These are phyloP conservation scores for Aschersonia sp. DNA, from an alignment of 2,329 filamentous ascomycete species.

Conservation along the genomic window DNA sequence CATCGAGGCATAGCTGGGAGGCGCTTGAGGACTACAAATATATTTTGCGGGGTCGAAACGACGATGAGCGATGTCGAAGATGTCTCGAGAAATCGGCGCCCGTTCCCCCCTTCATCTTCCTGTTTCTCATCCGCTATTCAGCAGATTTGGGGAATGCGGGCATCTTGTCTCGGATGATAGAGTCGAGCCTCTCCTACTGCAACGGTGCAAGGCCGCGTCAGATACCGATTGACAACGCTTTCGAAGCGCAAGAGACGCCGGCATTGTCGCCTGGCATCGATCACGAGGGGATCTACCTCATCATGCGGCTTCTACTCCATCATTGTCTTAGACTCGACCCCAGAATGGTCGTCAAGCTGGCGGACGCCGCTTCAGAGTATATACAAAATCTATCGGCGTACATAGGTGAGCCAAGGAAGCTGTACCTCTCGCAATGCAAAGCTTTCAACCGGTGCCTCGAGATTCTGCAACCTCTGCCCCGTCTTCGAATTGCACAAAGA, in stretches of 20 bases:
- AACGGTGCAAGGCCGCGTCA: background rate
- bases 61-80: conserved; percentile 16
- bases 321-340: conserved; percentile 19
- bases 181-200: conserved; percentile 9
- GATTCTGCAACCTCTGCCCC: conserved; percentile 12
- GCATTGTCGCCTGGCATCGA: conserved; percentile 6
- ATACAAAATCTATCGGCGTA: conserved; percentile 9
- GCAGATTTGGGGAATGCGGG: conserved; percentile 11
- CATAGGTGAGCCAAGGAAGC: conserved; percentile 5
- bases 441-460: conserved; percentile 16
- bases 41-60: conserved; percentile 14
- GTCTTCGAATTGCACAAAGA: conserved; percentile 10
- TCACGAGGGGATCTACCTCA: conserved; percentile 10
- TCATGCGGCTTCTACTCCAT: conserved; percentile 12
- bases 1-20: conserved; percentile 9
- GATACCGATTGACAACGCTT: background rate
- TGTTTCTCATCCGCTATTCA: conserved; percentile 14
- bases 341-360: conserved; percentile 16
- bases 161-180: conserved; percentile 13
- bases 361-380: conserved; percentile 12
- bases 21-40: conserved; percentile 13
- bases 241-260: too few relatives aligned
- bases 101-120: conserved; percentile 15
- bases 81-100: conserved; percentile 11
- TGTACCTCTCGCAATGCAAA: conserved; percentile 14